Base-by-base conservation (phyloP, 2,329 filamentous ascomycete species). In the Exophiala lecanii-corni region DNA sequence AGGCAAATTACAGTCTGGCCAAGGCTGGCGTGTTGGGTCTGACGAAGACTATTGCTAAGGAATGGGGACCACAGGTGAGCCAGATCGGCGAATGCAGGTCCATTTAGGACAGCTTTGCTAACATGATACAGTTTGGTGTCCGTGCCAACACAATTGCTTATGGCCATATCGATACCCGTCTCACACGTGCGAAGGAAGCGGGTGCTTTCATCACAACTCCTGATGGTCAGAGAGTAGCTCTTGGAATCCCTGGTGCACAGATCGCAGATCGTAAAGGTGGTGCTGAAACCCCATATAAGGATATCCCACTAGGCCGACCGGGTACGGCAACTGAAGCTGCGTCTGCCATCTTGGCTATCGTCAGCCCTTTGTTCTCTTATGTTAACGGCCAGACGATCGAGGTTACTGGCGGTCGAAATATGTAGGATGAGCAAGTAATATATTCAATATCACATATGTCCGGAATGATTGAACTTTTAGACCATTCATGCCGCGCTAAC, bases 1-100 rank as follows among this genome's bases (percentile, higher is more conserved):
- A 94, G 72, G 79, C 84, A 56, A 95, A 94, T 73, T 94, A 94
- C 65, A 77, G 84, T 25, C 71, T 89, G 36, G 89, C 86, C 41
- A 94, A 94, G 71, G 85, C 88, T 2, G 89, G 86, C 34, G 79
- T 94, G 10, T 78, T 78, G 9, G 89, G 89, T 4, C 74, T 94
- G 45, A 89, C 84, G 46, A 94, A 92, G 71, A 89, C 87, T 2
- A 87, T 94, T 59, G 87, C 88, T 2, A 94, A 94, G 69, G 82
- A 95, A 70, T 94, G 88, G 89, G 88, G 88, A 1, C 53, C 53
- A 9, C 49, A 51, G 45, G 49, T 53, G 43, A 12, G 50, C 4
- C 17, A 6, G 6, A 28, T 34, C 5, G n/a, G n/a, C n/a, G n/a
- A 31, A 17, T 30, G 15, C 23, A n/a, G 6, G n/a, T n/a, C n/a